Percentiles rank a stretch among this genome's conserved stretches.
These are phyloP conservation scores for Flaveria trinervia DNA, from an alignment of 129 eudicot species.

Conservation along the genomic window DNA sequence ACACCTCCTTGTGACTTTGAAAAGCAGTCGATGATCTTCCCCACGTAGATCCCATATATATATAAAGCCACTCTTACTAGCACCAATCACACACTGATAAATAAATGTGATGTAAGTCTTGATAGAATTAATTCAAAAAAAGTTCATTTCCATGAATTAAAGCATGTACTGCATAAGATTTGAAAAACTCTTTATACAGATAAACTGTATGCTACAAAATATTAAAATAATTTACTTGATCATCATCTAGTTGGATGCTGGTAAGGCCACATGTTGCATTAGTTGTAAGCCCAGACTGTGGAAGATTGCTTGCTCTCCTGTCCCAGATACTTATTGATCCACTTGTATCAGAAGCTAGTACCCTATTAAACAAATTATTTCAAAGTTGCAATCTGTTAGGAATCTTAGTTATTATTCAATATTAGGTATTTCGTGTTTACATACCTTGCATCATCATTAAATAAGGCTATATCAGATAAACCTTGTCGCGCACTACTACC, in stretches of 20 bases:
- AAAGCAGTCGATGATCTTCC: constrained; percentile 81
- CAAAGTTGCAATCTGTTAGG: background rate
- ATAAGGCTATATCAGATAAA: constrained; percentile 69
- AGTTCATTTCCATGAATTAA: background rate
- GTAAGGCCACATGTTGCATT: constrained; percentile 56
- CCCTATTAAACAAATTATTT: constrained; percentile 46
- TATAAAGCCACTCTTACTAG: constrained; percentile 75
- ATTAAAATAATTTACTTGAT: constrained; percentile 54
- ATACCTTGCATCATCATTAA: constrained; percentile 67
- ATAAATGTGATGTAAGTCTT: constrained; percentile 14
- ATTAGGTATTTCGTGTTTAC: constrained; percentile 23
- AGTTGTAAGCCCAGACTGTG: constrained; percentile 65
- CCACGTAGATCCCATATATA: constrained; percentile 97
- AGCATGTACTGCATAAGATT: constrained; percentile 1
- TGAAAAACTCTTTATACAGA: constrained; percentile 11
- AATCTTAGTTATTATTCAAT: constrained; percentile 5
- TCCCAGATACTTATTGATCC: constrained; percentile 89
- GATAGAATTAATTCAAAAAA: background rate
- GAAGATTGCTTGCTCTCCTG: constrained; percentile 69
- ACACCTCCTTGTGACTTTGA: constrained; percentile 78
- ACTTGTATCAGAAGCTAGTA: constrained; percentile 73
- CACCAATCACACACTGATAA: constrained; percentile 74
- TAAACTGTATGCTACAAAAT: constrained; percentile 2
- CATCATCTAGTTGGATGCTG: constrained; percentile 71
- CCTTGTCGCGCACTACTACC: constrained; percentile 62